Evolutionary conservation across 2,329 filamentous ascomycete species (phyloP), one percentile per base, ranked within the genome.

Genomic region (Diaporthe citriasiana): DNA sequence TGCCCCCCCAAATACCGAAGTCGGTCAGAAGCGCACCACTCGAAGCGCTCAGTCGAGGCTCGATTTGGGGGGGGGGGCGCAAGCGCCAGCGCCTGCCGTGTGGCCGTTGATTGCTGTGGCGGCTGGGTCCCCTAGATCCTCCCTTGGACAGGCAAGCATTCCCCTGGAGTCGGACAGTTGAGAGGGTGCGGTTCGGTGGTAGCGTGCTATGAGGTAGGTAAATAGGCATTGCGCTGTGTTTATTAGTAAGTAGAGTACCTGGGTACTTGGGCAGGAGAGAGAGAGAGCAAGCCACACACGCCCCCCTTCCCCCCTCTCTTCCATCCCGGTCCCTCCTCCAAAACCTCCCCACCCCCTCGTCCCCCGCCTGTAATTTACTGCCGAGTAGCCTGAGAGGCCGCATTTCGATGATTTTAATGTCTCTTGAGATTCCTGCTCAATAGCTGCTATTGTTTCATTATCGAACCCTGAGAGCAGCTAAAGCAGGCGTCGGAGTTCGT

Each of bases 401-500:
- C 8, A n/a, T 27, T 53, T 53, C 13, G 22, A 53, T 53, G 45
- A 47, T 38, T 50, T 47, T 45, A 12, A 12, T n/a, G 50, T 65
- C 42, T 27, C 6, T 25, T n/a, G 35, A 27, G 55, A 22, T 47
- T 47, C 59, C 40, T 33, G 59, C 40, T 47, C 19, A 33, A 65
- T 17, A 66, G 45, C 30, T 38, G 63, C 30, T 30, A 38, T 17
- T 51, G 33, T 25, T 30, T 38, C 27, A 38, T 38, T 22, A 13
- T 50, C 40, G 22, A 66, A 47, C 59, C 59, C 59, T 63, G 59
- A 45, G 13, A 33, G 25, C n/a, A 10, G 27, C 25, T n/a, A 68
- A n/a, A n/a, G 63, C 63, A 53, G 63, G 47, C 63, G 33, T 68
- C 63, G 47, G 45, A 53, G 63, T 53, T 68, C 47, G 63, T 68